Percentiles rank a stretch among this genome's conserved stretches.
Conservation (phyloP, 345 rosid species). For the Rhodomyrtus tomentosa region DNA sequence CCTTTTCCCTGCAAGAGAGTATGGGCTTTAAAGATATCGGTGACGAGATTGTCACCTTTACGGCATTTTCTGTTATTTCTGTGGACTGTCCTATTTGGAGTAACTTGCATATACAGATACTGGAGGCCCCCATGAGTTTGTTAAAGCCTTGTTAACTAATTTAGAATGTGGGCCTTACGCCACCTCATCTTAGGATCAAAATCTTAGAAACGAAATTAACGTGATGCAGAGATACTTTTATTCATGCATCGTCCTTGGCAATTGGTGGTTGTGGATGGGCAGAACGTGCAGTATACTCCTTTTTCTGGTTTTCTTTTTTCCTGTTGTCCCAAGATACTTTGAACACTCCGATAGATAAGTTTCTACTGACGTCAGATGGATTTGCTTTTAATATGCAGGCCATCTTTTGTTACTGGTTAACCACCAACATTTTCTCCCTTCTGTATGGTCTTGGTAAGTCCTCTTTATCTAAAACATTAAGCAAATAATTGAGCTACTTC, state of each 20-base stretch:
- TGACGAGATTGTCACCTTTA: not conserved
- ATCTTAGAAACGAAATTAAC: not conserved
- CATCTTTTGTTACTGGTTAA: constrained; percentile 80
- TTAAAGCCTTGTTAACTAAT: not conserved
- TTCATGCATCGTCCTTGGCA: not conserved
- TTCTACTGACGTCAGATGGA: not conserved
- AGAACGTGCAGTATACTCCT: not conserved
- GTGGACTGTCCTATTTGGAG: not conserved
- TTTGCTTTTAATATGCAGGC: constrained; percentile 37
- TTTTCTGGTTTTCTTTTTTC: not conserved
- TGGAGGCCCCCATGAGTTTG: not conserved
- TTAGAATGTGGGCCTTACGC: not conserved
- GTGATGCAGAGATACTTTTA: not conserved
- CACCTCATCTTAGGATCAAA: not conserved
- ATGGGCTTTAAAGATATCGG: not conserved
- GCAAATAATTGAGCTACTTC: not conserved
- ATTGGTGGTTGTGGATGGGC: not conserved
- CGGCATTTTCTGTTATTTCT: not conserved
- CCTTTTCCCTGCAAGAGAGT: not conserved
- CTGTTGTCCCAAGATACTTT: not conserved
- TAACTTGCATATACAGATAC: not conserved
- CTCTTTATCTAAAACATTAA: not conserved
- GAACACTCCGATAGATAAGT: not conserved
- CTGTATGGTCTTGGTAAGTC: constrained; percentile 60
- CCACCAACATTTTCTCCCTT: constrained; percentile 78